A percentile compares a stretch with the other conserved stretches of the same genome.
phyloP scores from a whole-genome alignment of 2,329 filamentous ascomycete species.

The Eutypella sp. region DNA sequence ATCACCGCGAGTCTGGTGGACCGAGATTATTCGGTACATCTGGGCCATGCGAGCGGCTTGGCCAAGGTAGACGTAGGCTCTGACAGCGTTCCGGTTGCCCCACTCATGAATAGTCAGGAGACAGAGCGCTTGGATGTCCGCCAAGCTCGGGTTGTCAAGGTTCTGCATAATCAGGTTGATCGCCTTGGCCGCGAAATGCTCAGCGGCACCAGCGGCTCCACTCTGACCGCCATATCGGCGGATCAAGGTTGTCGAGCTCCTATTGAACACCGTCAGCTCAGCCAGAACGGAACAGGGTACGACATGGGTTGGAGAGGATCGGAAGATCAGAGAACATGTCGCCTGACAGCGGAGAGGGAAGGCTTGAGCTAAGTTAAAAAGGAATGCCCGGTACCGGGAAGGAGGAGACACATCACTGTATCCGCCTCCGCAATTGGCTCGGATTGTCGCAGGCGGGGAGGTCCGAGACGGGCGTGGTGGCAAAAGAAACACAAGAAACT shows the following conservation, averaged over 20 bases:
- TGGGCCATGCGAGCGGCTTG: slow-evolving; percentile 61
- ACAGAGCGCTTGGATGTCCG: slow-evolving; percentile 58
- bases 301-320: too few relatives aligned
- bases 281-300: too few relatives aligned
- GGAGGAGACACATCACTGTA: background rate
- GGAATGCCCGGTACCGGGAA: background rate
- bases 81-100: slow-evolving; percentile 56
- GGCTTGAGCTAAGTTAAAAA: background rate
- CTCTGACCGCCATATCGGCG: slow-evolving; percentile 53
- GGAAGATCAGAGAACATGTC: background rate
- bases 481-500: too few relatives aligned
- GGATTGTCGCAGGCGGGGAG: slow-evolving; percentile 10
- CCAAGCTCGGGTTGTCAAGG: slow-evolving; percentile 53
- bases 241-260: slow-evolving; percentile 52
- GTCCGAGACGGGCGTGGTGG: slow-evolving; percentile 9
- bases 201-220: slow-evolving; percentile 47
- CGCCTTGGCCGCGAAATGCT: slow-evolving; percentile 55
- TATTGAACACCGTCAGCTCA: slow-evolving; percentile 18
- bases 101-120: slow-evolving; percentile 59
- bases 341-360: background rate
- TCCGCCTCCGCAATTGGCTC: background rate
- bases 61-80: slow-evolving; percentile 58
- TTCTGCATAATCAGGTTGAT: slow-evolving; percentile 53
- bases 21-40: slow-evolving; percentile 57
- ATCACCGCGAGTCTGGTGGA: slow-evolving; percentile 44